These are phyloP conservation scores for Erythrophleum fordii DNA, from an alignment of 306 rosid genomes.

Conservation along the genomic window DNA sequence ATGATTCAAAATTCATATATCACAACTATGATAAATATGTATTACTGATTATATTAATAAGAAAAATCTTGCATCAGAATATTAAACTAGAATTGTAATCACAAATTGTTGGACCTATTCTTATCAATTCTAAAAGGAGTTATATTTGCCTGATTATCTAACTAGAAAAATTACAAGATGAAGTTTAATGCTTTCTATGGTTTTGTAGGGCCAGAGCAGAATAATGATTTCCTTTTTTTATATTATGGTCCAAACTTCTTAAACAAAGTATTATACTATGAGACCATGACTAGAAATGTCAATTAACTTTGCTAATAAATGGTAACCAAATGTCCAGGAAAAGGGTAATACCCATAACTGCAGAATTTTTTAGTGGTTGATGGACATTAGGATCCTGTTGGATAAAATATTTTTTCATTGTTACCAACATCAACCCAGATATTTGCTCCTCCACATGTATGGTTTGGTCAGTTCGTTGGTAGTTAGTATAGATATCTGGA, in stretches of 20 bases:
- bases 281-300: neutral
- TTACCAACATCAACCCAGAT: slow-evolving; percentile 83
- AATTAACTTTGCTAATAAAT: neutral
- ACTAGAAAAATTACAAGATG: too few relatives aligned
- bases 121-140: too few relatives aligned
- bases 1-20: too few relatives aligned
- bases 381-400: slow-evolving; percentile 94
- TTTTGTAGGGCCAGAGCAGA: neutral
- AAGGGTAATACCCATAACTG: slow-evolving; percentile 74
- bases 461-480: slow-evolving; percentile 79
- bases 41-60: too few relatives aligned
- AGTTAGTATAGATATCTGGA: slow-evolving; percentile 86
- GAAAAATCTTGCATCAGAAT: too few relatives aligned
- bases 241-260: neutral
- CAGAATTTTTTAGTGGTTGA: slow-evolving; percentile 66
- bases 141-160: too few relatives aligned
- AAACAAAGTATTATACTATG: neutral
- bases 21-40: too few relatives aligned
- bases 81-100: too few relatives aligned
- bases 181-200: too few relatives aligned
- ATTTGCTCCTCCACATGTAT: slow-evolving; percentile 97
- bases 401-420: slow-evolving; percentile 74
- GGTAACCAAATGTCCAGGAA: slow-evolving; percentile 27
- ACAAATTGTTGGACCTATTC: too few relatives aligned
- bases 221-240: neutral